Evolutionary conservation across 805 yeast species (phyloP).

Genomic region (Yarrowia bubula): DNA sequence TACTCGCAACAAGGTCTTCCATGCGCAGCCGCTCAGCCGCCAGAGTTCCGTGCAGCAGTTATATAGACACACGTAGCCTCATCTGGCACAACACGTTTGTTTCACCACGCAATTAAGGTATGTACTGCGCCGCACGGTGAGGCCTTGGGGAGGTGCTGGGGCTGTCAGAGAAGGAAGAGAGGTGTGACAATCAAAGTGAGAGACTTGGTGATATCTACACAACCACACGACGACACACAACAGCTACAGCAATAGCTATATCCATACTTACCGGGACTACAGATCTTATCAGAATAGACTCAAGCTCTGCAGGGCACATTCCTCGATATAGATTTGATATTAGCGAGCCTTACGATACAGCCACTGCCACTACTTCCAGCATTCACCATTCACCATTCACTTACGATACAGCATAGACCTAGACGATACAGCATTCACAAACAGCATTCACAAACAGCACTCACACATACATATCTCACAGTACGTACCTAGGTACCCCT

Average conservation of each 20-base stretch:
- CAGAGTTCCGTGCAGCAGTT: neutral
- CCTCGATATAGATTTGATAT: neutral
- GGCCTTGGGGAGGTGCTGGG: neutral
- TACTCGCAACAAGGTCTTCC: neutral
- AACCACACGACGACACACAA: too few species aligned
- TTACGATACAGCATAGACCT: neutral
- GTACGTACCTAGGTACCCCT: neutral
- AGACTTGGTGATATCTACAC: too few species aligned
- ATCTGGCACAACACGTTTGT: neutral
- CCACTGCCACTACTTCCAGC: too few species aligned
- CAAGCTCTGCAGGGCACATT: neutral
- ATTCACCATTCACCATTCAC: too few species aligned
- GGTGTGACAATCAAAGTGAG: too few species aligned
- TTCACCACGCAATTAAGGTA: neutral
- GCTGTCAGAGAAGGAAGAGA: neutral
- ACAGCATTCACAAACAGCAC: neutral
- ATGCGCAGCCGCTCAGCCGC: conserved; percentile 16
- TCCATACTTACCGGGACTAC: too few species aligned
- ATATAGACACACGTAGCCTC: neutral
- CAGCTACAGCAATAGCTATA: too few species aligned
- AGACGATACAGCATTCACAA: neutral
- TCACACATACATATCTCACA: neutral
- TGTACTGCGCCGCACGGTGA: conserved; percentile 9
- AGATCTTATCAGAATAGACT: neutral
- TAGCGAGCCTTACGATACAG: too few species aligned